Base-by-base conservation (phyloP, 495 filamentous ascomycete species). In the Penicillium odoratum region DNA sequence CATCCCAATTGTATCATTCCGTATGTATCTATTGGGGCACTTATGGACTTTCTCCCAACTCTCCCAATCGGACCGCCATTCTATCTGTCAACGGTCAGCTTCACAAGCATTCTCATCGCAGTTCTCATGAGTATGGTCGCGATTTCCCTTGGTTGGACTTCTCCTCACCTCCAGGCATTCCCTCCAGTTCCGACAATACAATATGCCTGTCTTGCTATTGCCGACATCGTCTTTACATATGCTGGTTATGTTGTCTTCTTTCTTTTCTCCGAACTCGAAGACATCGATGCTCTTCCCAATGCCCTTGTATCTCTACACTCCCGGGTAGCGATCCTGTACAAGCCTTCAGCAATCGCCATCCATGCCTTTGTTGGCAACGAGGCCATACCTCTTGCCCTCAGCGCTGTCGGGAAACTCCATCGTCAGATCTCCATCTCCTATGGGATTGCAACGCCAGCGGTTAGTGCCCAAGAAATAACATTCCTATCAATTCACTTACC, bases 251-350 rank as follows among this genome's bases (percentile, higher is more conserved):
- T 87, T 62, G 79, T 86, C 64, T 85, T 88, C 67, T 88, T 90
- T 74, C 84, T 91, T 64, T 87, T 88, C 66, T 83, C 83, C 47
- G 88, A 92, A 66, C 81, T 90, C 73, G 80, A 83, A 60, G 80
- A 81, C 0, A 83, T 85, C 3, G 61, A 67, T n/a, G 81, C 87
- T 59, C 88, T 79, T 56, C 74, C 74, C n/a, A 86, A 85, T 68
- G 78, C 87, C 3, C 79, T 90, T 43, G 74, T 74, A 34, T 56
- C 81, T 26, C 80, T 88, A 5, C 85, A 87, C 33, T 46, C 79
- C 44, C 79, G 79, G 36, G 85, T 88, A 62, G 86, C 83, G 42
- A 57, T 82, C 57, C 76, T 91, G 40, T 91, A 92, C 68, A 85
- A 83, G 21, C 45, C 88, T 33, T 82, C 85, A 2, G 85, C 83